Evolutionary conservation across 2,329 filamentous ascomycete species (phyloP).

Genomic region (Chaetothyriales sp.): DNA sequence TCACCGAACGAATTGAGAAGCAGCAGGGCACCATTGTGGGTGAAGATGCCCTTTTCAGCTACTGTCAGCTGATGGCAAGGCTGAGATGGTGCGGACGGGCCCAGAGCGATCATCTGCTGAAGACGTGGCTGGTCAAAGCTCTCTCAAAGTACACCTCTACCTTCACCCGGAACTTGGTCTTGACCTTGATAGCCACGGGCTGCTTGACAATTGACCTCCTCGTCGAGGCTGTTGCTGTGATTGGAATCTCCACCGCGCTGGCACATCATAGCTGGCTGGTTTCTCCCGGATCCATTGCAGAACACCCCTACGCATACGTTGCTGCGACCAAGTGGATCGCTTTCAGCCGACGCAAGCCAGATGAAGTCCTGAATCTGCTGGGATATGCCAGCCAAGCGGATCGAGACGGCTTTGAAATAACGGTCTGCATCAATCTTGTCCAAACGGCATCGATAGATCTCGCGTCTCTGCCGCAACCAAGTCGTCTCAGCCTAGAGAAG

Average conservation of each 20-base stretch:
- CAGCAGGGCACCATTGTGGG: constrained; percentile 18
- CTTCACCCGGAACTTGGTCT: constrained; percentile 24
- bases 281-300: neutral
- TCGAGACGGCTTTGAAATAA: neutral
- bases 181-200: constrained; percentile 32
- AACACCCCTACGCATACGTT: neutral
- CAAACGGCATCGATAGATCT: constrained; percentile 4
- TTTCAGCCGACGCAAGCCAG: neutral
- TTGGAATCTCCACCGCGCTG: neutral
- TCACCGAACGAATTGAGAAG: constrained; percentile 27
- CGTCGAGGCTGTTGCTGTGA: constrained; percentile 13
- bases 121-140: constrained; percentile 29
- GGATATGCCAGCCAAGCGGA: neutral
- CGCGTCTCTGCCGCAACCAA: neutral
- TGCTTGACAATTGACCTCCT: constrained; percentile 31
- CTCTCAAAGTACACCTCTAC: constrained; percentile 24
- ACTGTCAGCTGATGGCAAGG: constrained; percentile 29
- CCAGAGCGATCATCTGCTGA: constrained; percentile 30
- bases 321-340: neutral
- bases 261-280: neutral
- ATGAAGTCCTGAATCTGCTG: neutral
- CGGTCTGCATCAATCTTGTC: neutral
- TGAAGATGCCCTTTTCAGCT: constrained; percentile 20
- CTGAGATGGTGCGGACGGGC: constrained; percentile 31
- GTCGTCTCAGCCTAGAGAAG: neutral